Evolutionary conservation across 768 basidiomycete species (phyloP).

Genomic region (Leccinum obscurum): DNA sequence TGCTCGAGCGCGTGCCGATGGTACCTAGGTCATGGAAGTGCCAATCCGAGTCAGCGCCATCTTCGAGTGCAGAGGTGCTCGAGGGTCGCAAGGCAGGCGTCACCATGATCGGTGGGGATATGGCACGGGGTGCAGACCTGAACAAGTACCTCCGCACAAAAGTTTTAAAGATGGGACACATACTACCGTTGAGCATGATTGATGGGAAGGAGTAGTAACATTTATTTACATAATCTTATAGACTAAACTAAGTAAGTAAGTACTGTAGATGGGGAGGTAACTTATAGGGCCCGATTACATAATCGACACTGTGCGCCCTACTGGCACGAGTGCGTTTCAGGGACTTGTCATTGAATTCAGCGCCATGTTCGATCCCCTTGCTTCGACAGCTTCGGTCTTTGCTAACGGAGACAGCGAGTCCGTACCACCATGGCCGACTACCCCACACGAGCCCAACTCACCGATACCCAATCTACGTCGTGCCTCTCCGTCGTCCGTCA

Average conservation of each 20-base stretch:
- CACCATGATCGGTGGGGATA: conserved; percentile 78
- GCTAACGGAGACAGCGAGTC: conserved; percentile 47
- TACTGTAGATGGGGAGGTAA: background rate
- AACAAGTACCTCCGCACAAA: conserved; percentile 97
- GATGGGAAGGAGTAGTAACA: conserved; percentile 7
- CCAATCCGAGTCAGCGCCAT: conserved; percentile 19
- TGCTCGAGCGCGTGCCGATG: conserved; percentile 90
- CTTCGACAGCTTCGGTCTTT: conserved; percentile 53
- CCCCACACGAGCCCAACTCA: conserved; percentile 69
- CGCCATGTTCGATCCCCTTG: conserved; percentile 73
- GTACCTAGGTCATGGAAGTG: conserved; percentile 83
- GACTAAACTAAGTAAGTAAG: background rate
- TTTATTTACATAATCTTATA: background rate
- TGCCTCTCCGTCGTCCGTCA: conserved; percentile 50
- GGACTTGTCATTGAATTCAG: background rate
- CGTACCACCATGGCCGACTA: conserved; percentile 76
- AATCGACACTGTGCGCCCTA: conserved; percentile 4
- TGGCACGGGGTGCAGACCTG: conserved; percentile 79
- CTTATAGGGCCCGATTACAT: conserved; percentile 14
- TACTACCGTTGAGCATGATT: conserved; percentile 55
- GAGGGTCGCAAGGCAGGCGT: conserved; percentile 55
- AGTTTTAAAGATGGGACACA: conserved; percentile 96
- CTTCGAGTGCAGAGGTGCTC: conserved; percentile 5
- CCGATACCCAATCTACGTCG: conserved; percentile 72
- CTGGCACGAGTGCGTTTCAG: background rate